Percentiles rank a stretch among this genome's conserved stretches.
Evolutionary conservation across 1,139 yeast species (phyloP).

Genomic region (Lodderomyces margitis): DNA sequence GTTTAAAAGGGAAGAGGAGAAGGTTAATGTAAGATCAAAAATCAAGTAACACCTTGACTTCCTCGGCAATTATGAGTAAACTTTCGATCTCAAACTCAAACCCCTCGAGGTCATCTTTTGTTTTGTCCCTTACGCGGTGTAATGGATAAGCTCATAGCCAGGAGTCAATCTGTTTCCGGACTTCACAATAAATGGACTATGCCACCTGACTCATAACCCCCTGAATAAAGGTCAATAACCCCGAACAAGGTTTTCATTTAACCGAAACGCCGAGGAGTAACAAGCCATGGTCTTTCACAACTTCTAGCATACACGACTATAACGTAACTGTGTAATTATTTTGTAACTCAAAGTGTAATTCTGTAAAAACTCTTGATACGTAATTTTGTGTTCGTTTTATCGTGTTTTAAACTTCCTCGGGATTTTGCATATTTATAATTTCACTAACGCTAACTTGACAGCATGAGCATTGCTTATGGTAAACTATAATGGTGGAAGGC

Average conservation of each 20-base stretch:
- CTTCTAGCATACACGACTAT: not conserved
- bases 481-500: not conserved
- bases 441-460: not conserved
- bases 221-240: no score
- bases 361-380: not conserved
- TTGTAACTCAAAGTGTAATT: not conserved
- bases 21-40: no score
- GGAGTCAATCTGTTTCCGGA: not conserved
- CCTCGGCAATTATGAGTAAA: not conserved
- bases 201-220: not conserved
- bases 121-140: not conserved
- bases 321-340: no score
- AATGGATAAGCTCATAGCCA: not conserved
- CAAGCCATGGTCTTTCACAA: not conserved
- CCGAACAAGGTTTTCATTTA: no score
- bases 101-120: not conserved
- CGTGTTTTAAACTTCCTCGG: constrained; percentile 1
- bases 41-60: no score
- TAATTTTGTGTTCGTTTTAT: not conserved
- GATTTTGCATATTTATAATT: not conserved
- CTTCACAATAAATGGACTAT: not conserved
- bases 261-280: not conserved
- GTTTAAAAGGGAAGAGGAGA: not conserved
- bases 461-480: not conserved
- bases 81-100: not conserved